A percentile compares a stretch with the other conserved stretches of the same genome.
These are phyloP conservation scores for Candida stauntonica DNA, from an alignment of 805 yeast species.

Conservation along the genomic window DNA sequence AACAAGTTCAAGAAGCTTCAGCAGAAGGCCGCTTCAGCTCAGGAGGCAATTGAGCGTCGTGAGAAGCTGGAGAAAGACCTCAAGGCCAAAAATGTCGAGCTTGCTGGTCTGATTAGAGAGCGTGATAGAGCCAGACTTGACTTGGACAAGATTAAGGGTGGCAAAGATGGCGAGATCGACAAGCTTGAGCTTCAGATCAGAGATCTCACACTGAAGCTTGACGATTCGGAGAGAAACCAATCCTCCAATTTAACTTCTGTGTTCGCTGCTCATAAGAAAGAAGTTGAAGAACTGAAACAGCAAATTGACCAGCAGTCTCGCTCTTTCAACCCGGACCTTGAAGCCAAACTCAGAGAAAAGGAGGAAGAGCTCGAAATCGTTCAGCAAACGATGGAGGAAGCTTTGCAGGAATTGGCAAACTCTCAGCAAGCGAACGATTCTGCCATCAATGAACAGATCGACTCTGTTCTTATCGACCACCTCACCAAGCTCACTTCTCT, in stretches of 20 bases:
- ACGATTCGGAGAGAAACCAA: constrained; percentile 56
- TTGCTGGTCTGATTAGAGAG: constrained; percentile 85
- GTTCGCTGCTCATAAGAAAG: constrained; percentile 58
- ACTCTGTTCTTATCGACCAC: constrained; percentile 44
- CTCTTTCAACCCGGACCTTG: constrained; percentile 31
- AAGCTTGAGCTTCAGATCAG: constrained; percentile 60
- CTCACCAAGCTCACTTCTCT: constrained; percentile 49
- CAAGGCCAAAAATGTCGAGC: constrained; percentile 79
- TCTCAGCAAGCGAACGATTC: constrained; percentile 44
- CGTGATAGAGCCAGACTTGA: constrained; percentile 86
- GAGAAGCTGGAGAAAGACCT: constrained; percentile 79
- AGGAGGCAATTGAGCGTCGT: constrained; percentile 80
- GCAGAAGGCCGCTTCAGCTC: constrained; percentile 84
- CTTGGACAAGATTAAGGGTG: constrained; percentile 62
- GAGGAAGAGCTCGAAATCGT: constrained; percentile 77
- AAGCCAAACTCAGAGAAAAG: constrained; percentile 52
- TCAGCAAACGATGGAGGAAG: constrained; percentile 74
- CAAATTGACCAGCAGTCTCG: constrained; percentile 27
- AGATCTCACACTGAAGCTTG: constrained; percentile 52
- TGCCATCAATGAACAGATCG: constrained; percentile 56
- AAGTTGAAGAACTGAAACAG: constrained; percentile 47
- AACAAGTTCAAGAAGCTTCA: constrained; percentile 76
- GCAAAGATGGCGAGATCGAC: constrained; percentile 62
- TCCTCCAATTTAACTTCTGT: constrained; percentile 58
- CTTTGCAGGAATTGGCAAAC: constrained; percentile 54